Evolutionary conservation across 2,329 filamentous ascomycete species (phyloP), one percentile per base, ranked within the genome.

Genomic region (Aspergillus neotritici): DNA sequence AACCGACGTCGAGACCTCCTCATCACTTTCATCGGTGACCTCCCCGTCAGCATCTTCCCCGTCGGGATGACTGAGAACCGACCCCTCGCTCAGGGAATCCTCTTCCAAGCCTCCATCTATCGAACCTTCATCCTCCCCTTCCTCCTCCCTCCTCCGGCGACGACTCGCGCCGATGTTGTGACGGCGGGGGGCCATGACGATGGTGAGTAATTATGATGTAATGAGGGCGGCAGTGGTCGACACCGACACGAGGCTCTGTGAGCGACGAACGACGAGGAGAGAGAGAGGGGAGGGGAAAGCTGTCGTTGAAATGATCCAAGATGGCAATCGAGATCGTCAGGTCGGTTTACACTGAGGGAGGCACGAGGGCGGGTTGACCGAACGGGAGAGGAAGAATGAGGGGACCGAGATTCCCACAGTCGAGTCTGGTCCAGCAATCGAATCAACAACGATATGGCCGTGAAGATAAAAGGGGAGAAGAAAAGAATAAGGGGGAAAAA

Each of bases 1-100:
- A 37, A 25, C 21, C 21, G 55, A 50, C n/a, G 44, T 50, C 34
- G 61, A 61, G 40, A 62, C 65, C 49, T 76, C 75, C 41, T 76
- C 75, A 41, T 69, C 63, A 54, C 75, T 79, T 39, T 72, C 67
- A 56, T 80, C 77, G 56, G 75, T 79, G 50, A 73, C 75, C 60
- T 79, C 77, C n/a, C 67, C 74, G 57, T 79, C 77, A 44, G 73
- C 77, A 56, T 81, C 76, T 49, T 80, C 75, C 43, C 77, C 76
- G 40, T 80, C 78, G 35, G 69, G 69, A 48, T 80, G 76, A 53
- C 72, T 82, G 49, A 74, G 69, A 15, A 72, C 65, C 10, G 80
- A 82, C 31, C 70, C 74, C 60, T 83, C 80, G 61, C 78, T 83
- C 64, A 81, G 67, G 32, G 80, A 83, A 60, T 83, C 80, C 53